phyloP scores from a whole-genome alignment of 345 rosid species.

The Gossypium herbaceum region DNA sequence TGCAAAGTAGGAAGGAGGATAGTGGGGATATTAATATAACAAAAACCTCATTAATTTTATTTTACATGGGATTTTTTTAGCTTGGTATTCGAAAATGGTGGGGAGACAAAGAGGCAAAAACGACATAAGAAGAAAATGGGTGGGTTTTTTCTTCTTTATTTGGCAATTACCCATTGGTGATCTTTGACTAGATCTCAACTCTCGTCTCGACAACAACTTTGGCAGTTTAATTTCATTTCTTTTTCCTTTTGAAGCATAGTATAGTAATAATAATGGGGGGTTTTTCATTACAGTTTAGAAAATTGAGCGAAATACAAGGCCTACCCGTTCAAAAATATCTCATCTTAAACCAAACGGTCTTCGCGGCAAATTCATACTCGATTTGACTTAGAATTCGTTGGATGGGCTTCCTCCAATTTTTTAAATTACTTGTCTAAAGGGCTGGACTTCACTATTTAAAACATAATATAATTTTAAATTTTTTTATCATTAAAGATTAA shows the following conservation, averaged over 20 bases:
- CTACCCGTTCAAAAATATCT: background rate
- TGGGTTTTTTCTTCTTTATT: background rate
- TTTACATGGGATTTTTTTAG: background rate
- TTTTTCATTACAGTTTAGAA: background rate
- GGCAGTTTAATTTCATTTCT: background rate
- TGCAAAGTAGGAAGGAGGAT: background rate
- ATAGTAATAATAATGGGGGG: too few relatives aligned
- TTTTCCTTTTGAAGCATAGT: background rate
- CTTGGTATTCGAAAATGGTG: background rate
- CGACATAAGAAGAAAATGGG: background rate
- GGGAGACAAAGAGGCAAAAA: background rate
- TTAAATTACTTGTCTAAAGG: too few relatives aligned
- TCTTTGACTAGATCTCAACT: background rate
- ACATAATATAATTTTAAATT: too few relatives aligned
- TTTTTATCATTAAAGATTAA: too few relatives aligned
- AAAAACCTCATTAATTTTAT: background rate
- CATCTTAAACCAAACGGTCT: background rate
- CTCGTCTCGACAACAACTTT: background rate
- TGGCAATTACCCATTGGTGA: background rate
- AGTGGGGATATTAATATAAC: background rate
- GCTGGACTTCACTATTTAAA: too few relatives aligned
- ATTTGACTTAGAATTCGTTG: background rate
- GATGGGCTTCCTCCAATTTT: background rate
- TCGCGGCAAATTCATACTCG: background rate
- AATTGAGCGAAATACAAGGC: background rate